Base-by-base conservation (phyloP, 371 early-diverging fungal genomes). In the Batrachochytrium dendrobatidis region DNA sequence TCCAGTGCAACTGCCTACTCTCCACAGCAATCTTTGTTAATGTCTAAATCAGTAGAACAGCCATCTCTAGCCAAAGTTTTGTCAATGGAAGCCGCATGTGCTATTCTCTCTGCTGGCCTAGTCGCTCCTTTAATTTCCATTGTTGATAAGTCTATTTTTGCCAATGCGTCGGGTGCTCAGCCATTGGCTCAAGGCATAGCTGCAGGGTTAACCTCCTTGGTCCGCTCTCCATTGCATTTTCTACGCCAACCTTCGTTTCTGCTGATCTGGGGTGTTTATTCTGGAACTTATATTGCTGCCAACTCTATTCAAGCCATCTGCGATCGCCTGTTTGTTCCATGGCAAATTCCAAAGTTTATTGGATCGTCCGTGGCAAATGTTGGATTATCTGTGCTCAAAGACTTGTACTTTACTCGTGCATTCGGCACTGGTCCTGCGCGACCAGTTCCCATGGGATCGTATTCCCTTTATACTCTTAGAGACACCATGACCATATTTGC, bases 401-500 rank as follows among this genome's bases (percentile, higher is more conserved):
- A 86, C 59, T 66, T 75, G 22, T 66, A 69, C 12, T 86, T 84
- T 60, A 75, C 86, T 18, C 66, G 80, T 20, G 76, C 78, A 74
- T 86, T 84, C 72, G 83, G 81, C 46, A 66, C 31, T 12, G 63
- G 59, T 31, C 22, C 10, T 12, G 32, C 53, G n/a, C 66, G 65
- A 43, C 56, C 80, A 4, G 66, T 85, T 12, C 86, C 86, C 0
- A 53, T 66, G 10, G 35, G 71, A 15, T 69, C 77, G 20, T 84
- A 82, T 60, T 56, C 72, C 3, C 61, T 81, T 3, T 87, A 82
- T 63, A 78, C 77, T 4, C 51, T 73, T 17, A 69, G 88, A 28
- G 88, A 87, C 62, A 66, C 80, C 2, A 39, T 85, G 26, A 85
- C 88, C 0, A 75, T 87, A 34, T 77, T 72, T 10, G 84, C 86